Evolutionary conservation across 75 land plant genomes (phyloP), one percentile per base, ranked within the genome.

Genomic region (Selaginella tamariscina): DNA sequence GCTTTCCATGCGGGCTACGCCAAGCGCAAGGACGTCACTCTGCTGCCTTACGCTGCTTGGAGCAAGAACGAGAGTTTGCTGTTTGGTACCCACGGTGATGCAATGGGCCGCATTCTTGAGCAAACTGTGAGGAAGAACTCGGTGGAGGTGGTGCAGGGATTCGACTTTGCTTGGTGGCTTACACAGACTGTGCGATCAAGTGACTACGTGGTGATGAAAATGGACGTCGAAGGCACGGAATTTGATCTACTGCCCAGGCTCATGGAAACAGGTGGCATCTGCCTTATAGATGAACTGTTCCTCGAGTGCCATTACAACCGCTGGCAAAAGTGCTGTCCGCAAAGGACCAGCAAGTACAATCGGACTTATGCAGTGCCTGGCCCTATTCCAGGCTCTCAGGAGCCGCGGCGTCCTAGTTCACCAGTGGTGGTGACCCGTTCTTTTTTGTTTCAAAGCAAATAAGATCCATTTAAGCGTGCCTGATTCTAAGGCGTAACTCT

Each of bases 181-280:
- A 65, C 1, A 64, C 56, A 57, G 64, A 83, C 82, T 49, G 78
- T 83, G 66, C 68, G 57, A 54, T 68, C 70, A 29, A 83, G 73
- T 24, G 96, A 90, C 44, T 82, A 75, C 65, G 85, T 90, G 66
- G 88, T 90, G 60, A 74, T 90, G 92, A 87, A 87, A 67, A 84
- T 86, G 57, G 88, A 90, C 68, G 91, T 89, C 23, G 92, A 91
- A 72, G 96, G 96, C 49, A 79, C 91, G 1, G 96, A 91, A 55
- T 91, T 85, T 68, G 81, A 85, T 56, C 75, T 71, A n/a, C 79
- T 85, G 72, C 84, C 84, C 59, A 79, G 75, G 65, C 55, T 88
- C 78, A 63, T 90, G 30, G 78, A 71, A 64, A 79, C 65, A 18
- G 67, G 79, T 56, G 76, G 78, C 5, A 75, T 88, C 2, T 55